Evolutionary conservation across 805 yeast genomes (phyloP).

Genomic region (Cyberlindnera saturnus): DNA sequence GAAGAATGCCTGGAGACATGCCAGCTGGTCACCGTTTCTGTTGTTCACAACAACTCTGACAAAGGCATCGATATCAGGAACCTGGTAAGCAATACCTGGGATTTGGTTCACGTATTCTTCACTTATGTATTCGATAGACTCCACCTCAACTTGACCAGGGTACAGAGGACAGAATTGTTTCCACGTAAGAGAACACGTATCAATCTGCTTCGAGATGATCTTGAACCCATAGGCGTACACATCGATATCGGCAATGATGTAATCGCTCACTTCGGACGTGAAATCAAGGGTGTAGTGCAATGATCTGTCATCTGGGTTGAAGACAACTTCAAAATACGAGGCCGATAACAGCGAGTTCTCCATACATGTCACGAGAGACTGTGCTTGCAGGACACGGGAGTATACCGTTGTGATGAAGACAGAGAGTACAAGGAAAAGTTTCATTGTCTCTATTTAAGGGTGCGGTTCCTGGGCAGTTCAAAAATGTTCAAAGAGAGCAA

Average conservation of each 20-base stretch:
- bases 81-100: conserved; percentile 82
- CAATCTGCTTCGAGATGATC: conserved; percentile 50
- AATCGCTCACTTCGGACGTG: conserved; percentile 59
- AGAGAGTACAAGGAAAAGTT: neutral
- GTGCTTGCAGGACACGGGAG: conserved; percentile 43
- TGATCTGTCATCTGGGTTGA: conserved; percentile 65
- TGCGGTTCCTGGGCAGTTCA: neutral
- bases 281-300: conserved; percentile 65
- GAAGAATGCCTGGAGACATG: conserved; percentile 87
- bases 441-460: neutral
- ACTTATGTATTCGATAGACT: conserved; percentile 58
- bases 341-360: conserved; percentile 70
- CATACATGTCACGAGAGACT: conserved; percentile 85
- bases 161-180: conserved; percentile 86
- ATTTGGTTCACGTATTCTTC: conserved; percentile 44
- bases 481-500: too few species aligned
- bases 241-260: conserved; percentile 61
- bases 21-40: conserved; percentile 55
- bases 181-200: conserved; percentile 62
- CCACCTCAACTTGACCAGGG: conserved; percentile 76
- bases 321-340: conserved; percentile 63
- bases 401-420: neutral
- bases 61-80: conserved; percentile 86
- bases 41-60: conserved; percentile 67
- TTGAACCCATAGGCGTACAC: conserved; percentile 85